Evolutionary conservation across 768 basidiomycete genomes (phyloP).

Genomic region (Auriscalpium microsporum): DNA sequence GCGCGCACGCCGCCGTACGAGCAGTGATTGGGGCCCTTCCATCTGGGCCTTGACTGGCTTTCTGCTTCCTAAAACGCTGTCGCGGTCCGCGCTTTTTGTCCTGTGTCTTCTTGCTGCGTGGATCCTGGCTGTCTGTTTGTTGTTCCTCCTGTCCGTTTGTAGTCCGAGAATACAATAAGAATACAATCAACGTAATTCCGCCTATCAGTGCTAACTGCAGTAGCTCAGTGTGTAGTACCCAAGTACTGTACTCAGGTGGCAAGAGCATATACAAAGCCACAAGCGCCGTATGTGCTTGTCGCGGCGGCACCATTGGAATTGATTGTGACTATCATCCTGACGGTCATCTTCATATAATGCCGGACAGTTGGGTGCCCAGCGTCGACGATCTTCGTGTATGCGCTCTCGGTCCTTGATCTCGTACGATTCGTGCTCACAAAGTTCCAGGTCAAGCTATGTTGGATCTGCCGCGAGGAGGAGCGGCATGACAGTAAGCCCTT

Average conservation of each 20-base stretch:
- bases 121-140: slow-evolving; percentile 2
- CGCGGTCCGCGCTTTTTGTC: background rate
- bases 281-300: too few relatives aligned
- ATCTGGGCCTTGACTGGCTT: background rate
- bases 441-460: slow-evolving; percentile 60
- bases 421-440: slow-evolving; percentile 17
- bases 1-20: slow-evolving; percentile 57
- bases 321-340: background rate
- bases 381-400: background rate
- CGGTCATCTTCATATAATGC: background rate
- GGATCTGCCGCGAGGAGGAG: slow-evolving; percentile 75
- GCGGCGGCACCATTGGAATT: too few relatives aligned
- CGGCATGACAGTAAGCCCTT: slow-evolving; percentile 31
- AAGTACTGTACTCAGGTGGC: too few relatives aligned
- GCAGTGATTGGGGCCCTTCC: slow-evolving; percentile 24
- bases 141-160: background rate
- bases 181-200: background rate
- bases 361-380: background rate
- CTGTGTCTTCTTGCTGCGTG: background rate
- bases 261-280: too few relatives aligned
- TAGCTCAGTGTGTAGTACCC: too few relatives aligned
- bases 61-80: background rate
- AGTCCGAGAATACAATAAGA: background rate
- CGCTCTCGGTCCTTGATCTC: too few relatives aligned
- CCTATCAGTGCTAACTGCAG: too few relatives aligned